These are phyloP conservation scores for Funneliformis mosseae DNA, from an alignment of 192 early-diverging fungal species.

Conservation along the genomic window DNA sequence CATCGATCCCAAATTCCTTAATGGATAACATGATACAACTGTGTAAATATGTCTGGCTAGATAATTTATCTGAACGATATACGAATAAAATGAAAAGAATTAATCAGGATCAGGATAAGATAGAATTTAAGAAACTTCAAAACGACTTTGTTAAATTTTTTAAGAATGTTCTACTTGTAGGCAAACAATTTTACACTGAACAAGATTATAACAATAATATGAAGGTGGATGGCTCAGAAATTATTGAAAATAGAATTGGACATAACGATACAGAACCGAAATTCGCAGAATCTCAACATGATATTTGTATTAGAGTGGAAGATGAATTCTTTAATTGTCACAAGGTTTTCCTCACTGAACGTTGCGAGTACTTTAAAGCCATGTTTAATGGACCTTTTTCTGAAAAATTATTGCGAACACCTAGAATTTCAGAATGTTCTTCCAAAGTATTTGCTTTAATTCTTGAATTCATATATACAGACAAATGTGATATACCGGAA, in stretches of 20 bases:
- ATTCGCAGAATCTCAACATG: conserved; percentile 28
- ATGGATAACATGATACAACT: conserved; percentile 38
- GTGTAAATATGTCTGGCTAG: conserved; percentile 36
- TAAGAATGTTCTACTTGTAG: conserved; percentile 27
- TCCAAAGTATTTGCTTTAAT: conserved; percentile 40
- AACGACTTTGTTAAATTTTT: conserved; percentile 37
- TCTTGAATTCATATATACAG: conserved; percentile 54
- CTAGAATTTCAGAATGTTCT: conserved; percentile 19
- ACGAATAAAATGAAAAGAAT: not conserved
- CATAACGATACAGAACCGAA: not conserved
- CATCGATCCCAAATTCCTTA: conserved; percentile 16
- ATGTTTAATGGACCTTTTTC: conserved; percentile 46
- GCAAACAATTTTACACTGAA: not conserved
- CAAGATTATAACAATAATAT: not conserved
- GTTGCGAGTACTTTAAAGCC: conserved; percentile 49
- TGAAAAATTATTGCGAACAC: conserved; percentile 31
- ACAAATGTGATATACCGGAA: conserved; percentile 35
- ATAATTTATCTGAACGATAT: conserved; percentile 31
- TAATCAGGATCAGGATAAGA: not conserved
- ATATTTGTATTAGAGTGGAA: conserved; percentile 44
- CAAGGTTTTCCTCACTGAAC: conserved; percentile 39
- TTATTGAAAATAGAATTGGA: not conserved
- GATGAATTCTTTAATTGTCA: conserved; percentile 47
- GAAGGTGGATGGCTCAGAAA: not conserved
- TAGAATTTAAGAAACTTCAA: conserved; percentile 37